Base-by-base conservation (phyloP, 495 filamentous ascomycete species). In the Annulohypoxylon nitens region DNA sequence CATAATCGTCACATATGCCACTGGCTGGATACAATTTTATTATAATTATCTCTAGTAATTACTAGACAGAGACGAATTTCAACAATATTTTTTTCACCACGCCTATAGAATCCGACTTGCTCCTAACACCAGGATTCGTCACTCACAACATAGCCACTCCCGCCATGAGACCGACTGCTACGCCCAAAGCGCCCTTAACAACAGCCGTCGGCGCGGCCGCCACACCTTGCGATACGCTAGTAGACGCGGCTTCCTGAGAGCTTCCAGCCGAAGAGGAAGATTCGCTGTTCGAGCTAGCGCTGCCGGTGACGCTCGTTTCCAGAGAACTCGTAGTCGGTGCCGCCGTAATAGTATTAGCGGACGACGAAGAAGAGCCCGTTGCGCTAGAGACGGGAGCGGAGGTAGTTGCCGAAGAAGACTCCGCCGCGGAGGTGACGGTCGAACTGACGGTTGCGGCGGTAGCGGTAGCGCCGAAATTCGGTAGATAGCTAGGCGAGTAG, bases 401-500 rank as follows among this genome's bases (percentile, higher is more conserved):
- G 12, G 18, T 41, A 1, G 47, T 36, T n/a, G 45, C 45, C 23
- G 68, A 34, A 12, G 64, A 36, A 14, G 70, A 50, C 7, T 20
- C 47, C 2, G 59, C 18, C 1, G 23, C 18, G 1, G 64, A 68
- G 9, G 11, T 48, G 0, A 33, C 59, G 11, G 76, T 64, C 11
- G 71, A 48, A 8, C 72, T 74, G 26, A 74, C 58, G 8, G 70
- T 72, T 26, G 73, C 71, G 12, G 74, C 39, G 39, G 39, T 43
- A 4, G 16, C 16, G 4, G 43, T 45, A 23, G 73, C 58, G 36
- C 75, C 75, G 16, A 75, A 79, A 26, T 83, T 84, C 16, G 83
- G 76, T 6, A 88, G 74, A 74, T 81, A 89, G 65, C 75, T 83
- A 3, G 88, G 83, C 23, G 81, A 80, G 63, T 87, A 83, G 16